A percentile compares a stretch with the other conserved stretches of the same genome.
These are phyloP conservation scores for Fraxinus anomala DNA, from an alignment of 257 asterid genomes.

Conservation along the genomic window DNA sequence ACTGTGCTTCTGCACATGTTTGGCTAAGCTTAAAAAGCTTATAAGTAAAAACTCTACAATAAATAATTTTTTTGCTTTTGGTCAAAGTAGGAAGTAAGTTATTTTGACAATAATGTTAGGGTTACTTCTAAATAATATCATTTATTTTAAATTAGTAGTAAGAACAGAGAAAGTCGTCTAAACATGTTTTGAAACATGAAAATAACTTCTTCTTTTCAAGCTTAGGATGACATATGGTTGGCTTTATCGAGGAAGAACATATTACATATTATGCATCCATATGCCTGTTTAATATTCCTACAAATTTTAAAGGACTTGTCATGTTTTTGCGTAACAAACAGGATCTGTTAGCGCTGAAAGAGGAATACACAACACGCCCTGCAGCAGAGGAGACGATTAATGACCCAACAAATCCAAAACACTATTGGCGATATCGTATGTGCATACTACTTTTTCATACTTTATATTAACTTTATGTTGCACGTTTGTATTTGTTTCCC, in stretches of 20 bases:
- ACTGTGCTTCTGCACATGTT: background rate
- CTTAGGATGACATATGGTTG: background rate
- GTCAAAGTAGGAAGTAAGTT: no score
- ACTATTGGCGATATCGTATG: conserved; percentile 94
- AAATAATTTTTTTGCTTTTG: background rate
- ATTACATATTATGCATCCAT: background rate
- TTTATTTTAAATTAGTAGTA: no score
- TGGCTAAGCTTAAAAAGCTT: background rate
- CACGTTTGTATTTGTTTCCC: background rate
- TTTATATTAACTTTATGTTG: background rate
- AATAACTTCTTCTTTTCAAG: background rate
- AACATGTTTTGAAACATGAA: no score
- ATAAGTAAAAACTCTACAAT: no score
- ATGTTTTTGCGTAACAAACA: conserved; percentile 27
- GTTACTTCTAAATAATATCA: no score
- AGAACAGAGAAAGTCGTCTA: no score
- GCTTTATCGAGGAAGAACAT: no score
- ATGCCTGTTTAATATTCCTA: background rate
- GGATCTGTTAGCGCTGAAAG: conserved; percentile 92
- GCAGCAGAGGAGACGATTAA: conserved; percentile 94
- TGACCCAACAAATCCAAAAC: conserved; percentile 96
- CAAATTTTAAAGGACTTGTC: background rate
- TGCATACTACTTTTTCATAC: conserved; percentile 20
- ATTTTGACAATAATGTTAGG: no score
- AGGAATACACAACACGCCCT: conserved; percentile 79